Percentiles rank a stretch among this genome's conserved stretches.
These are phyloP conservation scores for Metarhizium robertsii DNA, from an alignment of 2,329 filamentous ascomycete species.

Conservation along the genomic window DNA sequence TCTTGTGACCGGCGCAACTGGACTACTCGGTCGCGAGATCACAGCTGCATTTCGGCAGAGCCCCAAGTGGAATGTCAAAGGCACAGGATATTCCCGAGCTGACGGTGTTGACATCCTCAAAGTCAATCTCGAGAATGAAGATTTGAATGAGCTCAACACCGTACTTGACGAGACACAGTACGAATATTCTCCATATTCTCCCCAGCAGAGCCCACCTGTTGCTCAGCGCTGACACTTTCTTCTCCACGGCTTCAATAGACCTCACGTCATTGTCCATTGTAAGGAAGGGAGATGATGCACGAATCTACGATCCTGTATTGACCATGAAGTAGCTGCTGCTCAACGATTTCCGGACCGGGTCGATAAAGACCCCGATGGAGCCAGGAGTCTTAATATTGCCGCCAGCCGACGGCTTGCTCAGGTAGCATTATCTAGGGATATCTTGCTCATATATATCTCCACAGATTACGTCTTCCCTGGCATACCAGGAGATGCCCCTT, in stretches of 20 bases:
- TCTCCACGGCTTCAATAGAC: conserved; percentile 35
- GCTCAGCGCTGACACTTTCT: neutral
- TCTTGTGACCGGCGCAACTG: conserved; percentile 76
- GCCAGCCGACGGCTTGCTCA: conserved; percentile 59
- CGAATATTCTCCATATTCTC: conserved; percentile 12
- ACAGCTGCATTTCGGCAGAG: conserved; percentile 55
- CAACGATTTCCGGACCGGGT: conserved; percentile 85
- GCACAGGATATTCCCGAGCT: conserved; percentile 66
- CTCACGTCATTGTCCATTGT: conserved; percentile 76
- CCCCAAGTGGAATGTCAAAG: conserved; percentile 54
- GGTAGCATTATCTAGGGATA: conserved; percentile 51
- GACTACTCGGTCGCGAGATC: conserved; percentile 73
- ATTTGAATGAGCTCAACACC: conserved; percentile 32
- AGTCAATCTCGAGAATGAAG: conserved; percentile 39
- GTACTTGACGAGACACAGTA: conserved; percentile 47
- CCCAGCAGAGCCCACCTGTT: neutral
- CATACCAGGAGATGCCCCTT: conserved; percentile 70
- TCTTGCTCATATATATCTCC: conserved; percentile 67
- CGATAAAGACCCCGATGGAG: conserved; percentile 67
- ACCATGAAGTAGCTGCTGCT: conserved; percentile 54
- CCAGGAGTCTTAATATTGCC: conserved; percentile 63
- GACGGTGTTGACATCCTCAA: conserved; percentile 59
- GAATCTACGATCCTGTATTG: neutral
- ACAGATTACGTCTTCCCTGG: conserved; percentile 77
- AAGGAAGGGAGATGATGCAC: conserved; percentile 11